These are phyloP conservation scores for Trichophyton simii DNA, from an alignment of 2,329 filamentous ascomycete species.

Conservation along the genomic window DNA sequence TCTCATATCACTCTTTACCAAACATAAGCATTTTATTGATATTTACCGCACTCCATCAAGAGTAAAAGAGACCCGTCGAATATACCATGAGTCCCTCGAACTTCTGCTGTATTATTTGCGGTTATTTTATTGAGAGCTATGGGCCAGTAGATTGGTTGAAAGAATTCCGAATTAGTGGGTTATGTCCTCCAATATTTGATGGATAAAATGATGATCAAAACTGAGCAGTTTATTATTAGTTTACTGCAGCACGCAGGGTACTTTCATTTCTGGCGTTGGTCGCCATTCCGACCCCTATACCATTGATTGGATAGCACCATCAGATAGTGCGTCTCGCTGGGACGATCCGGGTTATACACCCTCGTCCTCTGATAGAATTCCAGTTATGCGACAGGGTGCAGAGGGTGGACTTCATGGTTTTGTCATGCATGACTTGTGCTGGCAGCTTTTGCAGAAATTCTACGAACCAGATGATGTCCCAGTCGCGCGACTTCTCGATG, in stretches of 20 bases:
- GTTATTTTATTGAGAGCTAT: no score
- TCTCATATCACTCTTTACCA: no score
- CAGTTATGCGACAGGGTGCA: background rate
- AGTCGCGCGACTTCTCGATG: background rate
- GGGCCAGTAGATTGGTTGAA: no score
- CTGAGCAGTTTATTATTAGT: background rate
- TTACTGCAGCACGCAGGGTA: background rate
- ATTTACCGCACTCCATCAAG: no score
- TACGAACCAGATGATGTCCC: background rate
- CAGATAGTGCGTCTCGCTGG: background rate
- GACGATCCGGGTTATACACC: background rate
- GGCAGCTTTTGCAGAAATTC: background rate
- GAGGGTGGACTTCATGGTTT: background rate
- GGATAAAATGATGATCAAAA: no score
- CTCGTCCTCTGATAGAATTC: background rate
- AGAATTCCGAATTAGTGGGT: no score
- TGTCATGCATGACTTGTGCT: background rate
- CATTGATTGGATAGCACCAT: background rate
- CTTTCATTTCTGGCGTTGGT: background rate
- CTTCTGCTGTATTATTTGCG: no score
- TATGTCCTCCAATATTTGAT: no score
- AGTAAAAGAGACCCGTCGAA: no score
- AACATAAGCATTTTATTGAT: no score
- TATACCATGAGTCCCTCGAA: no score
- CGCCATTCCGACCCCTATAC: background rate